These are phyloP conservation scores for Annulohypoxylon bovei DNA, from an alignment of 495 filamentous ascomycete genomes.

Conservation along the genomic window DNA sequence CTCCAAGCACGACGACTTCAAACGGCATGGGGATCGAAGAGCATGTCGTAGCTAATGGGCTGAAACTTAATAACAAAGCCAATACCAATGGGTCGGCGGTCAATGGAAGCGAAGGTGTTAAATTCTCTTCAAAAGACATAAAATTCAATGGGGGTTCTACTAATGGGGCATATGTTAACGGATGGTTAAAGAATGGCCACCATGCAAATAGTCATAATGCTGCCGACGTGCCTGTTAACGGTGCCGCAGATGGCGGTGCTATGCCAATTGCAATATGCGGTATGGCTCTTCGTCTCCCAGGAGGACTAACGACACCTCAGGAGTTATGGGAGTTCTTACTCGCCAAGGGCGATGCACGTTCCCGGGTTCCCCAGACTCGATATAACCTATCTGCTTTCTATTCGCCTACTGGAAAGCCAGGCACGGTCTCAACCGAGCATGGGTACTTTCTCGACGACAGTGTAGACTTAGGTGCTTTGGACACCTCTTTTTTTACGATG, in stretches of 20 bases:
- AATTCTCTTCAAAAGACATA: neutral
- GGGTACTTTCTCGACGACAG: conserved; percentile 45
- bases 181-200: conserved; percentile 13
- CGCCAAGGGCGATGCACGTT: conserved; percentile 30
- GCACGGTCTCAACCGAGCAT: conserved; percentile 11
- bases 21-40: neutral
- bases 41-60: neutral
- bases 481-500: conserved; percentile 54
- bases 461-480: conserved; percentile 42
- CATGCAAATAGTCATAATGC: conserved; percentile 6
- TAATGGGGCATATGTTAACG: neutral
- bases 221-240: neutral
- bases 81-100: neutral
- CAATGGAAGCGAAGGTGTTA: conserved; percentile 7
- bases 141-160: neutral
- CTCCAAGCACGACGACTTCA: neutral
- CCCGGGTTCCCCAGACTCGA: conserved; percentile 48
- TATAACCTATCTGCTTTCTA: conserved; percentile 53
- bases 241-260: neutral
- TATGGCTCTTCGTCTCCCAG: conserved; percentile 51
- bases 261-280: conserved; percentile 47
- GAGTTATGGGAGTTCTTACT: conserved; percentile 52
- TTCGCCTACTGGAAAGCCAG: conserved; percentile 23
- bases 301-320: conserved; percentile 37
- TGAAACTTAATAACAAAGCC: neutral